Conservation (phyloP, 1,284 basidiomycete genomes). For the Cryptococcus amylolentus region DNA sequence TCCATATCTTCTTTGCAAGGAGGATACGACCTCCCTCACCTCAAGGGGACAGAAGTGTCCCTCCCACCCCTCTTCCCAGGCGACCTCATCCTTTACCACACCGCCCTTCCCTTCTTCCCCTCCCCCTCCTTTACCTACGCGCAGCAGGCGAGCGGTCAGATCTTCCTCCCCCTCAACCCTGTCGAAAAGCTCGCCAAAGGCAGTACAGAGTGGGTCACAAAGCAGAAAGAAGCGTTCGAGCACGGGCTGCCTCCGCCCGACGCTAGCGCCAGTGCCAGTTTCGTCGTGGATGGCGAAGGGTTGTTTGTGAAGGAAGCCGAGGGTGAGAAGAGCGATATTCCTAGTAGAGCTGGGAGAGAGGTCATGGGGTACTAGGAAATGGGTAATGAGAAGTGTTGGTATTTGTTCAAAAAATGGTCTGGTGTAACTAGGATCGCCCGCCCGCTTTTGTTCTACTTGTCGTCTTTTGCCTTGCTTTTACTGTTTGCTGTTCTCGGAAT, state of each 20-base stretch:
- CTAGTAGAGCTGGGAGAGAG: constrained; percentile 24
- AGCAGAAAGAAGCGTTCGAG: constrained; percentile 38
- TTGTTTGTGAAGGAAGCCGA: constrained; percentile 27
- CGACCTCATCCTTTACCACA: constrained; percentile 38
- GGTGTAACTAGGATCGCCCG: neutral
- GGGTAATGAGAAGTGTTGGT: neutral
- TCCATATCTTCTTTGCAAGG: neutral
- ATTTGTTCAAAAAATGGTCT: neutral
- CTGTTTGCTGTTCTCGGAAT: neutral
- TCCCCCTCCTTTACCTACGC: too few species aligned
- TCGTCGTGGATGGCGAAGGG: constrained; percentile 6
- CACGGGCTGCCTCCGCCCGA: constrained; percentile 35
- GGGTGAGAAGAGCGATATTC: constrained; percentile 19
- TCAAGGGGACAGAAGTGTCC: constrained; percentile 18
- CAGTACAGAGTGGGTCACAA: constrained; percentile 21
- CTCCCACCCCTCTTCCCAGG: constrained; percentile 32
- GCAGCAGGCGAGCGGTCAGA: constrained; percentile 13
- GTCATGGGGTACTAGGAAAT: constrained; percentile 32
- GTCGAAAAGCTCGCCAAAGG: constrained; percentile 9
- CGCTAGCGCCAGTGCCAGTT: neutral
- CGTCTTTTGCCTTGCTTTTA: neutral
- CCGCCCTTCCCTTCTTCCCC: constrained; percentile 20
- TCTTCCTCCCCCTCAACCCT: constrained; percentile 35
- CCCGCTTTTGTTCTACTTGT: neutral
- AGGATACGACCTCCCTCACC: constrained; percentile 22